Percentiles rank a stretch among this genome's conserved stretches.
Conservation (phyloP, 768 basidiomycete genomes). For the Mycena olivaceomarginata region DNA sequence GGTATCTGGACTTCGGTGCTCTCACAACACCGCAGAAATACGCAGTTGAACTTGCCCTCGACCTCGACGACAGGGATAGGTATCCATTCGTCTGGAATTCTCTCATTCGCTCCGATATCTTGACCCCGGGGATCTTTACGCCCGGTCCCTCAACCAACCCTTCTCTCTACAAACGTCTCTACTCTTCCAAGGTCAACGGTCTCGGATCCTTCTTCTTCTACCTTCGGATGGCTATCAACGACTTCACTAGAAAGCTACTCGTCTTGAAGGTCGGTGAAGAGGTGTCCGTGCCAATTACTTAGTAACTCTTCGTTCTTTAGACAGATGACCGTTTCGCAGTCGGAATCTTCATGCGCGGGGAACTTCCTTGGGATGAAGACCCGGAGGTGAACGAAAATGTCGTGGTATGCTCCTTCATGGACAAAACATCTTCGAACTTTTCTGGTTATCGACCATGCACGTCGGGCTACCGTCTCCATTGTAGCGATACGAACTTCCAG, state of each 20-base stretch:
- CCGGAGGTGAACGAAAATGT: slow-evolving; percentile 75
- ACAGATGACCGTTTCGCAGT: slow-evolving; percentile 77
- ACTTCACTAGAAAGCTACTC: slow-evolving; percentile 76
- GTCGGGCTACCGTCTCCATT: slow-evolving; percentile 73
- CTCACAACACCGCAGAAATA: slow-evolving; percentile 73
- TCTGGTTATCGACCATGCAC: slow-evolving; percentile 72
- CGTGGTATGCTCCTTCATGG: slow-evolving; percentile 79
- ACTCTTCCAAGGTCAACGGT: slow-evolving; percentile 73
- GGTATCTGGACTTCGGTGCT: slow-evolving; percentile 75
- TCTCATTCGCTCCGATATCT: slow-evolving; percentile 75
- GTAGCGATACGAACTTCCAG: slow-evolving; percentile 73
- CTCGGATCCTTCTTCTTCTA: slow-evolving; percentile 78
- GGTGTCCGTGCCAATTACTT: background rate
- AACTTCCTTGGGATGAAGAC: slow-evolving; percentile 76
- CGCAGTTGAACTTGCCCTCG: slow-evolving; percentile 65
- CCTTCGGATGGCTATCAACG: slow-evolving; percentile 71
- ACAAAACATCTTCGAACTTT: slow-evolving; percentile 66
- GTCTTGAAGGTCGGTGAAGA: slow-evolving; percentile 68
- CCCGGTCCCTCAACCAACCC: slow-evolving; percentile 69
- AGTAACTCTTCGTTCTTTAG: slow-evolving; percentile 52
- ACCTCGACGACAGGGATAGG: slow-evolving; percentile 57
- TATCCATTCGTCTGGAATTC: slow-evolving; percentile 79
- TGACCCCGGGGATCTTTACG: slow-evolving; percentile 71
- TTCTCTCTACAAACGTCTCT: slow-evolving; percentile 78
- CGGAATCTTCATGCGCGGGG: slow-evolving; percentile 78